These are phyloP conservation scores for Clonostachys solani DNA, from an alignment of 2,329 filamentous ascomycete species.

Conservation along the genomic window DNA sequence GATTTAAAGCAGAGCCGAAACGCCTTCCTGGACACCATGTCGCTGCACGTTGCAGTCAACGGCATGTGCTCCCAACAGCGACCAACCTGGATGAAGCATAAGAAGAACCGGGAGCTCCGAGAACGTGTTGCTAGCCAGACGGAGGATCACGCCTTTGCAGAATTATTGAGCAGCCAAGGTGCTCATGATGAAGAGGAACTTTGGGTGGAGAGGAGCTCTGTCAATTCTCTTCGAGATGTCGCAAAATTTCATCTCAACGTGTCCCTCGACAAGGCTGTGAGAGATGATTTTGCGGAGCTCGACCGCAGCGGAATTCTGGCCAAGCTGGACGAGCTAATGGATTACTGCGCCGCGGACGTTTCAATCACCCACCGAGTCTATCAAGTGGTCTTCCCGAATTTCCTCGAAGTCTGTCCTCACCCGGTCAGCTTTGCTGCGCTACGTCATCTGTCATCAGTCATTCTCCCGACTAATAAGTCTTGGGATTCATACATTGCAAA, in stretches of 20 bases:
- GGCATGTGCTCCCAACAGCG: constrained; percentile 97
- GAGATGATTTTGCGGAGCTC: constrained; percentile 82
- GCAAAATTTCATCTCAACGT: constrained; percentile 94
- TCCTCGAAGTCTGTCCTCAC: constrained; percentile 86
- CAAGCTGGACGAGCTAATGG: constrained; percentile 76
- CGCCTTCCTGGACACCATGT: constrained; percentile 96
- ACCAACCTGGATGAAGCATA: constrained; percentile 95
- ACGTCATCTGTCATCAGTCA: constrained; percentile 88
- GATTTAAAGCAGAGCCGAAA: constrained; percentile 76
- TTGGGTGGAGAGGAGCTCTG: constrained; percentile 91
- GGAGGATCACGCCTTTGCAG: constrained; percentile 65
- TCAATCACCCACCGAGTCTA: constrained; percentile 92
- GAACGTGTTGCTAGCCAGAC: constrained; percentile 74
- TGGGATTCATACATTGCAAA: constrained; percentile 85
- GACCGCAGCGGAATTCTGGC: constrained; percentile 65
- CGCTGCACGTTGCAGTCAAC: constrained; percentile 93
- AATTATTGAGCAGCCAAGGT: constrained; percentile 63
- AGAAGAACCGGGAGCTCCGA: constrained; percentile 80
- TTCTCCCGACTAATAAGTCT: constrained; percentile 80
- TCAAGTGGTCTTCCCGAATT: constrained; percentile 86
- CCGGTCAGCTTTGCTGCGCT: constrained; percentile 95
- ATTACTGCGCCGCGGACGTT: constrained; percentile 95
- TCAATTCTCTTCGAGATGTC: constrained; percentile 93
- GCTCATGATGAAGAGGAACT: constrained; percentile 88
- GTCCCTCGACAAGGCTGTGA: constrained; percentile 81